Evolutionary conservation across 2,329 filamentous ascomycete species (phyloP), one percentile per base, ranked within the genome.

Genomic region (Fusarium nanum): DNA sequence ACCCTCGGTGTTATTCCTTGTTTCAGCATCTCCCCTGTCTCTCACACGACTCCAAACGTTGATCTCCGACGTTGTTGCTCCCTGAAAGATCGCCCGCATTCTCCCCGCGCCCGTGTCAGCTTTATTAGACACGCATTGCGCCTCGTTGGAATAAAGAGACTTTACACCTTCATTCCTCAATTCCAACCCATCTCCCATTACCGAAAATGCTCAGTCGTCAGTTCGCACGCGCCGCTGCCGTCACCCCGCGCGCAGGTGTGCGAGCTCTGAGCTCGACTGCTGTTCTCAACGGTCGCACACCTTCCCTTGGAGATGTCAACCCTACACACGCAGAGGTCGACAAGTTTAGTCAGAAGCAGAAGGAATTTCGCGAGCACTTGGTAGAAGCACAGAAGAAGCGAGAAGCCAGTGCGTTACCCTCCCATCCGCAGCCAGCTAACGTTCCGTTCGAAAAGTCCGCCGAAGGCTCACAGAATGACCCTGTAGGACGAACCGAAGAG

Each of bases 271-370:
- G 85, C 77, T 86, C 87, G 60, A 87, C 88, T 62, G 79, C 84
- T 61, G 71, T 76, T 69, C 76, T 79, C 68, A 76, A 80, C 58
- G 73, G 68, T 68, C 85, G 84, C 62, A 83, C 89, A 22, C 96
- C 96, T n/a, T 89, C 92, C 40, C 88, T 99, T 72, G 91, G 92
- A 79, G 94, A 99, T 81, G 89, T 99, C 76, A 84, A 91, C 86
- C 80, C 82, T 20, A 78, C 80, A 47, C 88, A 91, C 50, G 85
- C 92, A 68, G 88, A 89, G 67, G 90, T 92, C 71, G 85, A 90
- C 56, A 85, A 87, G 60, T 99, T 98, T 86, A 93, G 92, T 79
- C 83, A 86, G 76, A 93, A 92, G 81, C 94, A 97, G 84, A 91
- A 91, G 81, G 87, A 90, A 77, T 98, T 98, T 83, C 92, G 96